Conservation (phyloP, 192 early-diverging fungal species). For the Gaertneriomyces sp. region DNA sequence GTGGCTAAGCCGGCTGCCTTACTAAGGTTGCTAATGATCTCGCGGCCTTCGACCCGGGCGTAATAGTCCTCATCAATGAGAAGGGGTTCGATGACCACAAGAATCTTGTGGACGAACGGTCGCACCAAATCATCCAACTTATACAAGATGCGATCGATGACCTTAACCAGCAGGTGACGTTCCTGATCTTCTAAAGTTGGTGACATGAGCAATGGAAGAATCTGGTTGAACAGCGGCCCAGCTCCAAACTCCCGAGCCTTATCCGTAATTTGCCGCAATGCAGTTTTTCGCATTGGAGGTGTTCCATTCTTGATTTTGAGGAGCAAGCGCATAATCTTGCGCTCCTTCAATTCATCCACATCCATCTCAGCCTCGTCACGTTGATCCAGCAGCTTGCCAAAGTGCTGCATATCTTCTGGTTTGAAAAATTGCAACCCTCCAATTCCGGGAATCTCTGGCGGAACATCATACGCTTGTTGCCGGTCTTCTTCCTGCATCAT, state of each 20-base stretch:
- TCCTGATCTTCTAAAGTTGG: slow-evolving; percentile 98
- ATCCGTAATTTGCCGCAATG: slow-evolving; percentile 92
- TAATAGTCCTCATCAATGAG: slow-evolving; percentile 98
- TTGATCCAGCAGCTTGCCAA: slow-evolving; percentile 79
- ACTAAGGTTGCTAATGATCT: slow-evolving; percentile 95
- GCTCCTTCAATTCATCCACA: slow-evolving; percentile 86
- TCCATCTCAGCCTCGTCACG: slow-evolving; percentile 78
- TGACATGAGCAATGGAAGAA: slow-evolving; percentile 92
- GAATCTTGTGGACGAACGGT: slow-evolving; percentile 95
- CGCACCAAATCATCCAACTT: slow-evolving; percentile 94
- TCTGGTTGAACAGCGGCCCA: slow-evolving; percentile 92
- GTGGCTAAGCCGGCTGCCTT: slow-evolving; percentile 96
- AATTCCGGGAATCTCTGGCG: slow-evolving; percentile 85
- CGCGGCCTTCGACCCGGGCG: slow-evolving; percentile 92
- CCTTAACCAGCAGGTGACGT: slow-evolving; percentile 95
- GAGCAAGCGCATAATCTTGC: slow-evolving; percentile 91
- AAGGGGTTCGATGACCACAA: slow-evolving; percentile 97
- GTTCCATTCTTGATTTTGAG: slow-evolving; percentile 99
- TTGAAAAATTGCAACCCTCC: slow-evolving; percentile 86
- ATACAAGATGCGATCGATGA: slow-evolving; percentile 93
- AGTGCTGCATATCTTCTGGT: slow-evolving; percentile 96
- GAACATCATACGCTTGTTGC: slow-evolving; percentile 56
- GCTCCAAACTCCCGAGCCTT: slow-evolving; percentile 94
- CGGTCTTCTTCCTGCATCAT: slow-evolving; percentile 79
- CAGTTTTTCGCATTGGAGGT: slow-evolving; percentile 87